Evolutionary conservation across 306 rosid species (phyloP), one percentile per base, ranked within the genome.

Genomic region (Macrotyloma uniflorum): DNA sequence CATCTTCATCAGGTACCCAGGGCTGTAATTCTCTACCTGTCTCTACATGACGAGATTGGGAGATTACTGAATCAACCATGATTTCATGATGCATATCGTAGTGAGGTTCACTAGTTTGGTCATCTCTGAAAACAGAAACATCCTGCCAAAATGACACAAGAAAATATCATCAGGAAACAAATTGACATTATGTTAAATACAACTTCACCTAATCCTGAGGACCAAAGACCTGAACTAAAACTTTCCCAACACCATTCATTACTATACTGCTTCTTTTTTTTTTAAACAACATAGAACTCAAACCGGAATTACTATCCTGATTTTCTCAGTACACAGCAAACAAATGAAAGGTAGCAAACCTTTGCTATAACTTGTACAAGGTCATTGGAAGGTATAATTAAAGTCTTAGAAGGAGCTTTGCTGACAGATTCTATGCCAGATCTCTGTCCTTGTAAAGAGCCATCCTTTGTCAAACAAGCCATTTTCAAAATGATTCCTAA

Each of bases 1-100:
- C 93, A 76, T 87, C 91, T 80, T 92, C 93, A 86, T 90, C 98
- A 55, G 99, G 99, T 38, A 95, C 80, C 99, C 99, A 95, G 10
- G 89, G 98, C 74, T 89, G 87, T 72, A 95, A 87, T 79, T 93
- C 98, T 83, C 99, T 88, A 79, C 85, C 99, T 64, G 35, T 26
- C 49, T 95, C 98, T 63, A 75, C 83, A 72, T 81, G 86, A 67
- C 84, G 91, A 79, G 96, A 84, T 82, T 93, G 93, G 49, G 99
- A 95, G 79, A 95, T 95, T 58, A 70, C 77, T 65, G 96, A 89
- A 84, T 95, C 99, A 65, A 95, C 84, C 96, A 93, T 80, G 71
- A 95, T 82, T 61, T 95, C 99, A 67, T 79, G 85, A 58, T 64
- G 90, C 80, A 79, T 79, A 80, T 89, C 95, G 79, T 36, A 76